These are phyloP conservation scores for Flaveria floridana DNA, from an alignment of 140 eudicot genomes.

Conservation along the genomic window DNA sequence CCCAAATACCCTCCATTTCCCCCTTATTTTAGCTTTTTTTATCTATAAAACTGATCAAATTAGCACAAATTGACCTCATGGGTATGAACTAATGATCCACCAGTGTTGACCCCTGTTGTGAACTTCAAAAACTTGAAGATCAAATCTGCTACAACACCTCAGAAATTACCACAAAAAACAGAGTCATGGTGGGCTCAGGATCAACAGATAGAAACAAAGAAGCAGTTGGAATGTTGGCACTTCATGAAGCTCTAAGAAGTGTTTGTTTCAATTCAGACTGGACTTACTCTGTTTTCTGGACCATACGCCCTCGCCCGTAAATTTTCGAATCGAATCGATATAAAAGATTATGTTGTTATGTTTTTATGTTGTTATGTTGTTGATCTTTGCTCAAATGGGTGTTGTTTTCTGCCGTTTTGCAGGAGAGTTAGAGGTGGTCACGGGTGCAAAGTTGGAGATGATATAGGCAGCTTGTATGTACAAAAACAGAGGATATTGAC, in stretches of 20 bases:
- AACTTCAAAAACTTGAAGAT: constrained; percentile 10
- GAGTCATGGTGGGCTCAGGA: constrained; percentile 86
- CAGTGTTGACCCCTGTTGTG: constrained; percentile 4
- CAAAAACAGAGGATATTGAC: constrained; percentile 41
- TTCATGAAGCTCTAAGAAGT: constrained; percentile 87
- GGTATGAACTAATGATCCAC: constrained; percentile 21
- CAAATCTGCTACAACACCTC: not conserved
- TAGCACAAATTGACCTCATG: not conserved
- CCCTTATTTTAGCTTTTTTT: not conserved
- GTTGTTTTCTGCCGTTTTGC: constrained; percentile 34
- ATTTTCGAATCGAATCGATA: constrained; percentile 12
- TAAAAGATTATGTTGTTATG: constrained; percentile 31
- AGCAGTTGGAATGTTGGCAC: constrained; percentile 98
- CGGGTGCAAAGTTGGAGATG: constrained; percentile 98
- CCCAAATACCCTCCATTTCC: constrained; percentile 15
- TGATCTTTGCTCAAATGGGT: constrained; percentile 47
- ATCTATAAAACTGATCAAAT: not conserved
- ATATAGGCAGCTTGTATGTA: constrained; percentile 84
- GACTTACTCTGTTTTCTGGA: constrained; percentile 99
- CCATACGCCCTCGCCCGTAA: constrained; percentile 97
- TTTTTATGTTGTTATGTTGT: constrained; percentile 28
- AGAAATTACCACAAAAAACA: constrained; percentile 22
- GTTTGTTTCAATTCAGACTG: constrained; percentile 86
- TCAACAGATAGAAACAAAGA: constrained; percentile 80
- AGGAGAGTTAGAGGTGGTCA: constrained; percentile 93